Evolutionary conservation across 192 early-diverging fungal genomes (phyloP).

Genomic region (Cetraspora pellucida): DNA sequence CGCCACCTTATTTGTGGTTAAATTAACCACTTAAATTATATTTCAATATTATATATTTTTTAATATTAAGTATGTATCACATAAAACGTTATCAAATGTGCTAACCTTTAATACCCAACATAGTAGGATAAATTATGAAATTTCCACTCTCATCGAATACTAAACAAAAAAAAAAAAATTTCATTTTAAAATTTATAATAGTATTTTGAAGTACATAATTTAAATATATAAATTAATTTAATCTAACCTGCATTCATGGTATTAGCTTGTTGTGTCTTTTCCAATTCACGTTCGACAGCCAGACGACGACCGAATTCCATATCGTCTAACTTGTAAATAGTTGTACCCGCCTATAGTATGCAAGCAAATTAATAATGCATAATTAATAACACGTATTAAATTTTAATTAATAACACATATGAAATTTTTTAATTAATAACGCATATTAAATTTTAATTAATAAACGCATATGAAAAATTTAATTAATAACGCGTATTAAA

Average conservation of each 20-base stretch:
- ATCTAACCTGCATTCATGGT: slow-evolving; percentile 67
- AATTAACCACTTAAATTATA: slow-evolving; percentile 73
- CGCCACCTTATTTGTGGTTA: slow-evolving; percentile 81
- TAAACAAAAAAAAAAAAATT: slow-evolving; percentile 33
- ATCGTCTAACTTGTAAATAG: slow-evolving; percentile 81
- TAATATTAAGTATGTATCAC: no score
- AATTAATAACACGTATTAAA: slow-evolving; percentile 12
- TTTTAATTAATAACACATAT: background rate
- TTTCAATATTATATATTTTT: no score
- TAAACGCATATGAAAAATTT: background rate
- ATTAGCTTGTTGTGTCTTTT: slow-evolving; percentile 68
- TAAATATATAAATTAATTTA: background rate
- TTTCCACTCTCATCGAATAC: slow-evolving; percentile 91
- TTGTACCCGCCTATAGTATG: slow-evolving; percentile 64
- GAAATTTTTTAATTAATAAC: background rate
- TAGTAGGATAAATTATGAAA: slow-evolving; percentile 89
- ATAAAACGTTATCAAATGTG: background rate
- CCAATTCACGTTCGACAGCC: slow-evolving; percentile 85
- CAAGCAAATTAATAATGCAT: background rate
- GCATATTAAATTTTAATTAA: background rate
- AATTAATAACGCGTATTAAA: background rate
- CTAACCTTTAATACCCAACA: slow-evolving; percentile 89
- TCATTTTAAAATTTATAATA: slow-evolving; percentile 21
- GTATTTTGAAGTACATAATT: no score
- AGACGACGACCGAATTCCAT: slow-evolving; percentile 98